phyloP scores from a whole-genome alignment of 2,329 filamentous ascomycete species.

The Neonectria faginata region DNA sequence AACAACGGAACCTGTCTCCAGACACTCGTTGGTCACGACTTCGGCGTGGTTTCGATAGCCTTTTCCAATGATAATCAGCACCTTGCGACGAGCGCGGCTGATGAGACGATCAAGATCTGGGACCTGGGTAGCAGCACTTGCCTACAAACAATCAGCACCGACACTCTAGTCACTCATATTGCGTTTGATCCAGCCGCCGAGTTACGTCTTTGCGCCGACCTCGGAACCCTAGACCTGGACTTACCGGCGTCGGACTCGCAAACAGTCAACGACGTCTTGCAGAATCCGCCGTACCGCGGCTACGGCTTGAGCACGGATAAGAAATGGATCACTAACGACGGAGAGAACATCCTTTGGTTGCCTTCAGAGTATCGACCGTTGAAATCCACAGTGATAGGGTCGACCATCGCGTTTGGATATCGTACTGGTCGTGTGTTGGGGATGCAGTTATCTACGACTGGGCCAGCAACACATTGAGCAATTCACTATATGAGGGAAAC shows the following conservation, averaged over 20 bases:
- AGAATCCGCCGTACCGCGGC: not conserved
- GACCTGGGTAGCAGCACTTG: constrained; percentile 6
- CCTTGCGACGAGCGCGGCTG: not conserved
- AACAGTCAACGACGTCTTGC: not conserved
- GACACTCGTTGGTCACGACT: constrained; percentile 16
- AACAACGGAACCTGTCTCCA: constrained; percentile 14
- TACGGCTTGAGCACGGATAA: not conserved
- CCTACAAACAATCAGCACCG: constrained; percentile 5
- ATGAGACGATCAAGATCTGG: constrained; percentile 26
- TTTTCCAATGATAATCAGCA: not conserved
- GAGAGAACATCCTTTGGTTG: not conserved
- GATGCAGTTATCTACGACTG: not conserved
- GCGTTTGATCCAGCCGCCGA: not conserved
- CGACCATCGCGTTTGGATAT: not conserved
- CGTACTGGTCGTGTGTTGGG: not conserved
- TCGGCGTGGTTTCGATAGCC: not conserved
- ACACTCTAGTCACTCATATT: not conserved
- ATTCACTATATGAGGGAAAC: not conserved
- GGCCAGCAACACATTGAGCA: not conserved
- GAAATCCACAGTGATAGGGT: not conserved
- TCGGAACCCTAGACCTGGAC: not conserved
- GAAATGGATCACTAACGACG: not conserved
- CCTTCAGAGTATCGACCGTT: not conserved
- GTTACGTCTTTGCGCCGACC: not conserved
- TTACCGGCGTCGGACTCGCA: not conserved